Evolutionary conservation across 2,329 filamentous ascomycete species (phyloP), one percentile per base, ranked within the genome.

Genomic region (Pestalotiopsis sp.): DNA sequence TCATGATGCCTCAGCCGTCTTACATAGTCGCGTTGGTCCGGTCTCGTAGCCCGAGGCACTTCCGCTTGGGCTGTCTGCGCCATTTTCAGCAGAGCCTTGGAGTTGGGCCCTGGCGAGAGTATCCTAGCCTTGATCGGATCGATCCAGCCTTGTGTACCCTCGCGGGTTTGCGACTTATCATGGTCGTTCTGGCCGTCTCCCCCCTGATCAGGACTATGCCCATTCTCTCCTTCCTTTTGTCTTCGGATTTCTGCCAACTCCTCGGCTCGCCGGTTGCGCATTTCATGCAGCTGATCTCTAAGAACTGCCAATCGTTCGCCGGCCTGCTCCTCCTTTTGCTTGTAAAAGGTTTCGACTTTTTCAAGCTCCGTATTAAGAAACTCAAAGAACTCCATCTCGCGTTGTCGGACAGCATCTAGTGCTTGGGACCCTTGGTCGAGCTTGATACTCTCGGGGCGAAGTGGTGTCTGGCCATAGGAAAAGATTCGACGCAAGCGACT

Each of bases 271-370:
- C 92, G 88, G 77, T 97, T 94, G 59, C 94, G 88, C 94, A 98
- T 97, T 74, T 97, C 92, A 77, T 97, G 95, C 39, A 99, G 85
- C 78, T 99, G 96, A 65, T 94, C 90, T 57, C 93, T 89, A 61
- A 99, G 84, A 3, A 92, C 79, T 0, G 84, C 82, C 27, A 98
- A 82, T 2, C 95, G 89, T 67, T 91, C 83, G 0, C 90, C 92
- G 0, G 95, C 93, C 77, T 98, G 93, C 36, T 93, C 87, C 77
- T 99, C 96, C 77, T 98, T 98, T 73, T 89, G 83, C 73, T 89
- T 90, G 83, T 98, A 98, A 76, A 99, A 99, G 0, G 84, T 82
- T 77, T 99, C 95, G 12, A 99, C 93, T 81, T 98, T 99, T n/a
- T 91, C 86, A 14, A 99, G 84, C 80, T 99, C 92, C 11, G 83